Evolutionary conservation across 108 stramenopile genomes (phyloP).

Genomic region (Schizochytrium sp.): DNA sequence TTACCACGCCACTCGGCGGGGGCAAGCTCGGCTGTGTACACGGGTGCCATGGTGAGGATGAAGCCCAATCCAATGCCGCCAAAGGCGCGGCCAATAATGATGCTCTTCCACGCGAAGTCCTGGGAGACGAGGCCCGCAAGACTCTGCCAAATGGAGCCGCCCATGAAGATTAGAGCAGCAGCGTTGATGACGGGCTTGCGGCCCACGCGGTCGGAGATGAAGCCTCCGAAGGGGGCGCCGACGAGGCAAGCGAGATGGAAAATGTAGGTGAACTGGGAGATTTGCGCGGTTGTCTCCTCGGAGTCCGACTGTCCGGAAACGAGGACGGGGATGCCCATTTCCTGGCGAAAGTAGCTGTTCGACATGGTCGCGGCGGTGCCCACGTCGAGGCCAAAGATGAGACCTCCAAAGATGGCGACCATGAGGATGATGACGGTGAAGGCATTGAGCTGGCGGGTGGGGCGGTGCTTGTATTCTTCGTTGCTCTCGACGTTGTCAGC

Average conservation of each 20-base stretch:
- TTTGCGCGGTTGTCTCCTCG: not conserved
- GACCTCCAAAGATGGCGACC: not conserved
- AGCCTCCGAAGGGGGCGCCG: not conserved
- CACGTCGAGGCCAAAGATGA: not conserved
- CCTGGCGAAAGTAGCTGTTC: not conserved
- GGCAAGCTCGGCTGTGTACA: conserved; percentile 17
- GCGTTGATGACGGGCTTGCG: not conserved
- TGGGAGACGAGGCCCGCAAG: not conserved
- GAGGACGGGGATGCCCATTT: not conserved
- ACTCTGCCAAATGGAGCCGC: not conserved
- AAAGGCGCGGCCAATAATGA: not conserved
- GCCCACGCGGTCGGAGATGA: not conserved
- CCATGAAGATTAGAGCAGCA: not conserved
- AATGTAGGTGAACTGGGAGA: not conserved
- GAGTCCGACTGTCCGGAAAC: not conserved
- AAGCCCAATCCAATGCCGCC: not conserved
- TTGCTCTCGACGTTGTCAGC: no score
- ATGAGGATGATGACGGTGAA: not conserved
- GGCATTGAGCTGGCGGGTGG: not conserved
- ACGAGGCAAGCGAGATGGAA: not conserved
- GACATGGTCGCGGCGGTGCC: not conserved
- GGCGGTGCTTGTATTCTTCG: no score
- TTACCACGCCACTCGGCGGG: not conserved
- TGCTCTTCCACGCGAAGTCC: not conserved
- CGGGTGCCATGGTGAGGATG: not conserved